Evolutionary conservation across 1,284 basidiomycete genomes (phyloP), one percentile per base, ranked within the genome.

Genomic region (Boletellus deceptivus): DNA sequence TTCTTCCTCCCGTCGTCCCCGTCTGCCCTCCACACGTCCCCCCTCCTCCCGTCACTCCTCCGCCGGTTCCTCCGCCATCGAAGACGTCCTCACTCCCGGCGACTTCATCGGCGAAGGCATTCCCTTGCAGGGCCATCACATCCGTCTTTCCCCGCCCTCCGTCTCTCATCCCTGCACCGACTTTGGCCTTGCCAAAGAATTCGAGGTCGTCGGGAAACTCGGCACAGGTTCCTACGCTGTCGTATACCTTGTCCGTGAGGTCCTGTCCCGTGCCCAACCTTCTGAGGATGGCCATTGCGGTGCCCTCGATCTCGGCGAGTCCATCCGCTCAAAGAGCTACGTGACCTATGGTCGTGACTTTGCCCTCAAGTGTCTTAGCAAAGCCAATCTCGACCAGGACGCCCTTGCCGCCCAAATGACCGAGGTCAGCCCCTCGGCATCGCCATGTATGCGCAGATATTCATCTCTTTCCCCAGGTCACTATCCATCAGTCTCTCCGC

Each of bases 311-410:
- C 61, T 85, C 27, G 82, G 85, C 60, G 76, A 78, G 54, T 68
- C 61, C 43, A 63, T 66, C 44, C 59, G 60, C 57, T 68, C 70
- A 56, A 67, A 61, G 46, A 58, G 67, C 40, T 69, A 74, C 35
- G 73, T 76, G 36, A 72, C 75, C 41, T 91, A 94, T 60, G 91
- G 91, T 27, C 80, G 89, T 53, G 86, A 98, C 68, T 99, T 90
- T 68, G 95, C 96, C 17, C 83, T 99, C 73, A 99, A 99, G 77
- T 93, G 93, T 70, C 77, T 99, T 53, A 94, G 91, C 68, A 98
- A 96, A 71, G 88, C 86, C 46, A 89, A 96, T 75, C 84, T 96
- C 57, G 85, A 91, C 70, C 81, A 87, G 59, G 92, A 95, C 51
- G 86, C 90, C 58, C 78, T 95, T 62, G 82, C 80, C 36, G 85